A percentile compares a stretch with the other conserved stretches of the same genome.
Evolutionary conservation across 164 flowering plant species (phyloP).

Genomic region (Cinnamomum micranthum): DNA sequence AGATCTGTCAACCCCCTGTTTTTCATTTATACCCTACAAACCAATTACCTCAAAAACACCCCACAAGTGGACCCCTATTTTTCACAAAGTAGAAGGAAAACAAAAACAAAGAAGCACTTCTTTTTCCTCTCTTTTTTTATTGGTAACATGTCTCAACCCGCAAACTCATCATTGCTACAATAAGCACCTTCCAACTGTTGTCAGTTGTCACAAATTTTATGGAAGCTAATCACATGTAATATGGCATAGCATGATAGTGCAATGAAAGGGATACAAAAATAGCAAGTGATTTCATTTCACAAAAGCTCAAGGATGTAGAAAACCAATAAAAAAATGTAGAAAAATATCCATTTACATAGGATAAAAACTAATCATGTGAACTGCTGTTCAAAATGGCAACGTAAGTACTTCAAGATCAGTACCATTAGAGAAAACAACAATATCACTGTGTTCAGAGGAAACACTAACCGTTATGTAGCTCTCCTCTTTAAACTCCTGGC

Average conservation of each 20-base stretch:
- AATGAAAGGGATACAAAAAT: neutral
- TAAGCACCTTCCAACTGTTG: too few species aligned
- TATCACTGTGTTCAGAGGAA: neutral
- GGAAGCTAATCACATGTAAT: neutral
- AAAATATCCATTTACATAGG: neutral
- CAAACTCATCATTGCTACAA: too few species aligned
- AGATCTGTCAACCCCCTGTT: too few species aligned
- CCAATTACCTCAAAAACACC: too few species aligned
- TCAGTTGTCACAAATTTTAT: too few species aligned
- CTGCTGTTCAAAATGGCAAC: neutral
- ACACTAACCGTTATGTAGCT: conserved; percentile 71
- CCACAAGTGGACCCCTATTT: too few species aligned
- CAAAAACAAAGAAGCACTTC: neutral
- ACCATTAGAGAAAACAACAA: neutral
- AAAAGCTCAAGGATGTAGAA: too few species aligned
- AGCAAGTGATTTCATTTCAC: neutral
- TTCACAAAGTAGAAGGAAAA: too few species aligned
- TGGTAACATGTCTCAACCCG: neutral
- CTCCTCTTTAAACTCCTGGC: conserved; percentile 86
- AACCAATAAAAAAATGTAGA: neutral
- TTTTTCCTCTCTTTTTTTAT: too few species aligned
- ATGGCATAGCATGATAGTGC: neutral
- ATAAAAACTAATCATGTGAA: neutral
- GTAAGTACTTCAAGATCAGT: neutral
- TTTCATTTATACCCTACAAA: too few species aligned